Base-by-base conservation (phyloP, 768 basidiomycete genomes). In the Naematelia aurantialba region DNA sequence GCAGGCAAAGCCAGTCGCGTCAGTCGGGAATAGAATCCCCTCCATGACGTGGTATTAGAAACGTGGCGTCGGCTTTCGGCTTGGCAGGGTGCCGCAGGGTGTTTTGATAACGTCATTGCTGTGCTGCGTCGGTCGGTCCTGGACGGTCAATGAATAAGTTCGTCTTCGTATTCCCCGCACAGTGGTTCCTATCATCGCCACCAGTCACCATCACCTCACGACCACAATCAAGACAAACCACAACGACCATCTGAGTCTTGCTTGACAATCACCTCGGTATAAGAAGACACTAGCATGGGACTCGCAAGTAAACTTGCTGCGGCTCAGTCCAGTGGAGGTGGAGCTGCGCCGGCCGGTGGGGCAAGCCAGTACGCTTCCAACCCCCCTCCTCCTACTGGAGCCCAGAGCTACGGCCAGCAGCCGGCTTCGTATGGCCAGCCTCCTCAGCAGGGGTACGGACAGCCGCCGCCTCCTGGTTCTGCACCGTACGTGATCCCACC, bases 251-350 rank as follows among this genome's bases (percentile, higher is more conserved):
- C n/a, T n/a, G n/a, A n/a, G n/a, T n/a, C n/a, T n/a, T n/a, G n/a
- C n/a, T n/a, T n/a, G n/a, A n/a, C n/a, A n/a, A n/a, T n/a, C n/a
- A n/a, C n/a, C n/a, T n/a, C n/a, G n/a, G n/a, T n/a, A n/a, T n/a
- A n/a, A n/a, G n/a, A n/a, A n/a, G n/a, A n/a, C 17, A 4, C 24
- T 45, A 69, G 19, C 47, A 75, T 75, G 73, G 73, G 73, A 61
- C 63, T 75, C 34, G 73, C 73, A 53, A 65, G 68, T 21, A 75
- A 75, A 61, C 55, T 75, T 21, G 66, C 65, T 46, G 66, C 67
- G 5, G 69, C 73, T 46, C 67, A 68, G 56, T 59, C 50, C 3
- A 45, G 26, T 3, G 61, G 51, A 14, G 62, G 54, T 10, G 61
- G 55, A 4, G 55, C 49, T 47, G 45, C 61, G 12, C 56, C 44